These are phyloP conservation scores for Trichoderma sp. DNA, from an alignment of 2,329 filamentous ascomycete genomes.

Conservation along the genomic window DNA sequence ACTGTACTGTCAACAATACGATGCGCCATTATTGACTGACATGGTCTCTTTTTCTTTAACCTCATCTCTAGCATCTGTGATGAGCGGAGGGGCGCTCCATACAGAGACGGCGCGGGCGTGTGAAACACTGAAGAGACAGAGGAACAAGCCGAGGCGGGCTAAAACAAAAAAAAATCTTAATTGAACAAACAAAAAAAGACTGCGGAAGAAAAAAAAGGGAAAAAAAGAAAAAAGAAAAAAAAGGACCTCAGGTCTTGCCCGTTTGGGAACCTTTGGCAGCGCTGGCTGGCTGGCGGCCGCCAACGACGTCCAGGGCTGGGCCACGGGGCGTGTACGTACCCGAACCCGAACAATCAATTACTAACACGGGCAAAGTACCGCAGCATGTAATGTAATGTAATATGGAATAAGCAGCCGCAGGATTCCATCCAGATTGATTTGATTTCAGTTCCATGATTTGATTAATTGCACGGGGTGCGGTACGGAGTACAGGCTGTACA, in stretches of 20 bases:
- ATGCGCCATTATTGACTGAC: background rate
- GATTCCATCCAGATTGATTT: background rate
- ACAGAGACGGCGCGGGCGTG: slow-evolving; percentile 9
- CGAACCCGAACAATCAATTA: background rate
- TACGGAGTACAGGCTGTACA: background rate
- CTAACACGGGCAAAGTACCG: background rate
- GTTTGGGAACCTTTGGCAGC: slow-evolving; percentile 20
- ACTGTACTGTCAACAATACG: background rate
- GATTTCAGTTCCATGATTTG: background rate
- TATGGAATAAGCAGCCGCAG: background rate
- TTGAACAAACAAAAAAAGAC: background rate
- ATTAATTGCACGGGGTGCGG: background rate
- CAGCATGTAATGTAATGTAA: background rate
- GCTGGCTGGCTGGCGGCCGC: slow-evolving; percentile 21
- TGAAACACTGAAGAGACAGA: background rate
- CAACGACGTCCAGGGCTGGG: slow-evolving; percentile 3
- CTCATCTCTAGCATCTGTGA: background rate
- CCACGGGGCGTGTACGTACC: slow-evolving; percentile 5
- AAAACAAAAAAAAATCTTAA: background rate
- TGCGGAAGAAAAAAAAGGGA: background rate
- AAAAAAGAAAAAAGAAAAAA: background rate
- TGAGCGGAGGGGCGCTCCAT: background rate
- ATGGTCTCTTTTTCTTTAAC: background rate
- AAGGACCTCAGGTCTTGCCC: slow-evolving; percentile 15
- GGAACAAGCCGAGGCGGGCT: slow-evolving; percentile 2